These are phyloP conservation scores for Linderina pennispora DNA, from an alignment of 192 early-diverging fungal species.

Conservation along the genomic window DNA sequence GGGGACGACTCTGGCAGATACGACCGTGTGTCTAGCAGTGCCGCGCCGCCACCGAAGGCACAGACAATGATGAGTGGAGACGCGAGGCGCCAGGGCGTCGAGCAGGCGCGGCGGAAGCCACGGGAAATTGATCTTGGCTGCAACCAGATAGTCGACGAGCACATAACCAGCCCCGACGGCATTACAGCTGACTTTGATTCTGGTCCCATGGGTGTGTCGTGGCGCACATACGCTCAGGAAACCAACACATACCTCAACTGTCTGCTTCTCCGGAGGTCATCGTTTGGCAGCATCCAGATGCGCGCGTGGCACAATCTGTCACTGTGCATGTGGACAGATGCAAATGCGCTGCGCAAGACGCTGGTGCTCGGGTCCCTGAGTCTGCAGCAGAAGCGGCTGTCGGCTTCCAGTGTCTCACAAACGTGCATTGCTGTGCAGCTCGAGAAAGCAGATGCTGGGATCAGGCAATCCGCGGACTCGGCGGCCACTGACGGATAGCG, in stretches of 20 bases:
- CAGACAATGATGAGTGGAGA: no score
- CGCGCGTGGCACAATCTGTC: slow-evolving; percentile 32
- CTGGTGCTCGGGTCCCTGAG: slow-evolving; percentile 36
- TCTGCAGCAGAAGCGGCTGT: slow-evolving; percentile 1
- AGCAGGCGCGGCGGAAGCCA: no score
- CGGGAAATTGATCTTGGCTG: no score
- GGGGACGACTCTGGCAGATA: no score
- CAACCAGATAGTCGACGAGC: no score
- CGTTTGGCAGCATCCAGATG: slow-evolving; percentile 39
- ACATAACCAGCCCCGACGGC: slow-evolving; percentile 4
- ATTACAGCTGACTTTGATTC: no score
- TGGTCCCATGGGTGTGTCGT: slow-evolving; percentile 7
- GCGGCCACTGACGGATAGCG: not conserved
- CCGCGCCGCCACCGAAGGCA: no score
- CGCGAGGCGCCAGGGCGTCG: no score
- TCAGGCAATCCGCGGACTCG: slow-evolving; percentile 1
- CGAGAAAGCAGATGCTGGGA: no score
- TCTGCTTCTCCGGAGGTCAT: slow-evolving; percentile 36
- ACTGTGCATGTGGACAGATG: slow-evolving; percentile 32
- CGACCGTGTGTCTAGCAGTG: no score
- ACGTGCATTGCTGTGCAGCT: slow-evolving; percentile 10
- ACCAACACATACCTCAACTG: slow-evolving; percentile 24
- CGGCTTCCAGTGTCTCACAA: not conserved
- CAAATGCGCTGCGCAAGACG: slow-evolving; percentile 9
- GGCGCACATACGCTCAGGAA: slow-evolving; percentile 25